phyloP scores from a whole-genome alignment of 768 basidiomycete genomes.

The Mycena indigotica region DNA sequence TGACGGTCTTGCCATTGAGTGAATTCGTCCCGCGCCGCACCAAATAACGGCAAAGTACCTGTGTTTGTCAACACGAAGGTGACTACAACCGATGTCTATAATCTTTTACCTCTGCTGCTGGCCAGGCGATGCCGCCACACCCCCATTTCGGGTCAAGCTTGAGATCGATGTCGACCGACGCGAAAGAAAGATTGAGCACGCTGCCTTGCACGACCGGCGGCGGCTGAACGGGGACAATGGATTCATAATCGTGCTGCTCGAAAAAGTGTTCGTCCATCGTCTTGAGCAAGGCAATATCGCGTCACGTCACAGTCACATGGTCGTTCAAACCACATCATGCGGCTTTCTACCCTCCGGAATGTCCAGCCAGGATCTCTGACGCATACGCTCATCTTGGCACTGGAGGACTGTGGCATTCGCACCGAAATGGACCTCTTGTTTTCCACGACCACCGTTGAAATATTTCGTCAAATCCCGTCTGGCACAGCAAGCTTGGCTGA shows the following conservation, averaged over 20 bases:
- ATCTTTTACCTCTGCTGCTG: conserved; percentile 77
- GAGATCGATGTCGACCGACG: conserved; percentile 48
- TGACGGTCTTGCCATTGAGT: conserved; percentile 56
- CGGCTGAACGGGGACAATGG: conserved; percentile 55
- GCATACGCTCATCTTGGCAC: conserved; percentile 40
- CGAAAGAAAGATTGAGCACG: conserved; percentile 47
- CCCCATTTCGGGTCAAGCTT: conserved; percentile 81
- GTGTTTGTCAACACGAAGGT: conserved; percentile 13
- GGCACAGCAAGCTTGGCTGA: conserved; percentile 52
- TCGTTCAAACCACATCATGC: too few relatives aligned
- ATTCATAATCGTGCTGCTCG: conserved; percentile 23
- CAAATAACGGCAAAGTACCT: conserved; percentile 84
- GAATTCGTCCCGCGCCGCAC: conserved; percentile 52
- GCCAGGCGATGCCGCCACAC: conserved; percentile 93
- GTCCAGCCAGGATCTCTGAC: conserved; percentile 41
- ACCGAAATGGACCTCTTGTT: conserved; percentile 64
- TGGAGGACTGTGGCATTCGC: conserved; percentile 52
- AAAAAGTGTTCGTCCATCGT: conserved; percentile 15
- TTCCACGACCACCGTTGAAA: conserved; percentile 43
- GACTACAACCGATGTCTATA: conserved; percentile 4
- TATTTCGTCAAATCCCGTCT: conserved; percentile 53
- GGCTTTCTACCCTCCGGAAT: conserved; percentile 38
- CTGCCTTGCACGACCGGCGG: conserved; percentile 49
- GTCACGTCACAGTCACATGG: not conserved
- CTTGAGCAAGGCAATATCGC: too few relatives aligned